These are phyloP conservation scores for Rhododendron molle DNA, from an alignment of 148 eudicot genomes.

Conservation along the genomic window DNA sequence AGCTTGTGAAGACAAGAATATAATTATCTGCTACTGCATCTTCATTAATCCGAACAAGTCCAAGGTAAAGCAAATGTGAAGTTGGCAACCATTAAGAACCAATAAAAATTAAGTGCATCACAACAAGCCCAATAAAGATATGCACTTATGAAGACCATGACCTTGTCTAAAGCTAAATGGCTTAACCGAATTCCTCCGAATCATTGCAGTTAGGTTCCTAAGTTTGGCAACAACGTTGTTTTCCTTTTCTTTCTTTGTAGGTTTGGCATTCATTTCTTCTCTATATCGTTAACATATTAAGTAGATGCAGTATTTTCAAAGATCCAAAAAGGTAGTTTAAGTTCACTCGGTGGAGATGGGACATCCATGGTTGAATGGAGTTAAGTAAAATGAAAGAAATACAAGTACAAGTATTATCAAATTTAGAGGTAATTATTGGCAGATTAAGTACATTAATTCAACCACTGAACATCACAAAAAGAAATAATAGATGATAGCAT, in stretches of 20 bases:
- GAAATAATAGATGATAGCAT: background rate
- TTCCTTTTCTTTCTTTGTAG: background rate
- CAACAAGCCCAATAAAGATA: background rate
- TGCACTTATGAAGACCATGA: background rate
- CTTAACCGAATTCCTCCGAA: background rate
- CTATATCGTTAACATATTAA: no score
- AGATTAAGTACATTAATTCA: background rate
- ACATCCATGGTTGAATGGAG: background rate
- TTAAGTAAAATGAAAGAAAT: background rate
- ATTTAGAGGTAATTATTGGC: background rate
- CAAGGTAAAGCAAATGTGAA: background rate
- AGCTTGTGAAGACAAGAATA: background rate
- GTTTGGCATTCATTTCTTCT: background rate
- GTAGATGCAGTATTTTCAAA: background rate
- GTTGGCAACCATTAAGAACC: constrained; percentile 3
- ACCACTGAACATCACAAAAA: background rate
- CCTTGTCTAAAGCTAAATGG: background rate
- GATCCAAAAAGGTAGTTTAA: background rate
- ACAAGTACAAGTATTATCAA: background rate
- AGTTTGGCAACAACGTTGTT: background rate
- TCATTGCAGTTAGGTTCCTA: background rate
- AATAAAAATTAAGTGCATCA: background rate
- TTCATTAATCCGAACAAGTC: background rate
- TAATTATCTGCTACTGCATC: background rate
- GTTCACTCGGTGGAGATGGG: background rate